phyloP scores from a whole-genome alignment of 306 rosid species.

The Spatholobus suberectus region DNA sequence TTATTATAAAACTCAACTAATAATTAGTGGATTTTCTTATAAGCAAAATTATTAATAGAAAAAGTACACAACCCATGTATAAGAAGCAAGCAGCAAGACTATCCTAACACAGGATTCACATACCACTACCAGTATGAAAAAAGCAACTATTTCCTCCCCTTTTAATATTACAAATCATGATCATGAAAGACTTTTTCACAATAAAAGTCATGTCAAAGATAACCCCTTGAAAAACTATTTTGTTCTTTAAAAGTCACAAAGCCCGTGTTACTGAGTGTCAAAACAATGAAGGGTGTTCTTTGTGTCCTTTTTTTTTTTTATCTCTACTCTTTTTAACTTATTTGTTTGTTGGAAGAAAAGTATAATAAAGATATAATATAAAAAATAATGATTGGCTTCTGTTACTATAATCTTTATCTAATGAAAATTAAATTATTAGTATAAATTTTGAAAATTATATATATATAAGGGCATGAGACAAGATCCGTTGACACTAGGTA shows the following conservation, averaged over 20 bases:
- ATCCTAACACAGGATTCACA: not conserved
- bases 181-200: not conserved
- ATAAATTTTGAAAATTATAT: not conserved
- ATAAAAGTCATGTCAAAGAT: not conserved
- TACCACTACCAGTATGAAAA: not conserved
- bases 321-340: not conserved
- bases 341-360: not conserved
- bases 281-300: not conserved
- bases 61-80: not conserved
- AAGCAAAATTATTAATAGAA: not conserved
- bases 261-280: not conserved
- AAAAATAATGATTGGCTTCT: not conserved
- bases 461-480: no score
- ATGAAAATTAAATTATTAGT: not conserved
- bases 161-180: not conserved
- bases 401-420: not conserved
- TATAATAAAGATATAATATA: not conserved
- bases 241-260: not conserved
- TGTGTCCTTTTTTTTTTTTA: not conserved
- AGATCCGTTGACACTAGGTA: no score
- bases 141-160: not conserved
- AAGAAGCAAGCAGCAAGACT: not conserved
- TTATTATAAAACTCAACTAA: not conserved
- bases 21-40: not conserved
- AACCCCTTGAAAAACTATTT: not conserved